Evolutionary conservation across 352 stramenopile genomes (phyloP).

Genomic region (Phytophthora melonis): DNA sequence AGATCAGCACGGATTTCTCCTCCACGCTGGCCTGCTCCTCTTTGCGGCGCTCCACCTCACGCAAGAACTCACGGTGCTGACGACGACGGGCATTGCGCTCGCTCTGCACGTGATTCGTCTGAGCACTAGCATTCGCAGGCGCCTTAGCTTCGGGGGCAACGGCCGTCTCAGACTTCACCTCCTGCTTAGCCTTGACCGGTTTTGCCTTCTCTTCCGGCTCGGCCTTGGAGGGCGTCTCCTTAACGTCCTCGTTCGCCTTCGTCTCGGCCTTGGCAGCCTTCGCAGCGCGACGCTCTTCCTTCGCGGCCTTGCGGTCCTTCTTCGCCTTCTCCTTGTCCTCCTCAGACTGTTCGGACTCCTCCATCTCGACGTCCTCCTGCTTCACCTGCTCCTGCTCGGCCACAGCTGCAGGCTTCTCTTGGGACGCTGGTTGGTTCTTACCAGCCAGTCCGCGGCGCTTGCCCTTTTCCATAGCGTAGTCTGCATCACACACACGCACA

Average conservation of each 20-base stretch:
- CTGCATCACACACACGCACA: conserved; percentile 29
- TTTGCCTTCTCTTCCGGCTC: conserved; percentile 30
- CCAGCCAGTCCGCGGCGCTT: conserved; percentile 41
- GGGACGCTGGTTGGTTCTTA: conserved; percentile 21
- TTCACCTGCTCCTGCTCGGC: conserved; percentile 17
- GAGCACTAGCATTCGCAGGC: not conserved
- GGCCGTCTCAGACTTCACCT: conserved; percentile 37
- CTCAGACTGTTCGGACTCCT: conserved; percentile 14
- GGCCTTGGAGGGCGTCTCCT: conserved; percentile 16
- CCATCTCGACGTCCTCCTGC: conserved; percentile 29
- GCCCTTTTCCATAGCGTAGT: conserved; percentile 81
- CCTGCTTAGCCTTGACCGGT: conserved; percentile 21
- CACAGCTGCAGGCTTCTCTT: conserved; percentile 12
- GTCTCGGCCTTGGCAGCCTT: conserved; percentile 30
- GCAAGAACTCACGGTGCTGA: conserved; percentile 80
- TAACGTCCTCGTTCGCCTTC: conserved; percentile 1
- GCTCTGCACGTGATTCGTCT: conserved; percentile 61
- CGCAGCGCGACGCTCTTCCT: conserved; percentile 33
- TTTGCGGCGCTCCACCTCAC: conserved; percentile 74
- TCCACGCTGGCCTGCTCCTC: conserved; percentile 55
- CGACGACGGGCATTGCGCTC: conserved; percentile 83
- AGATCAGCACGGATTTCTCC: conserved; percentile 82
- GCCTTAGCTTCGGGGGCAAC: conserved; percentile 9
- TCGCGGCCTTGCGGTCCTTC: conserved; percentile 36
- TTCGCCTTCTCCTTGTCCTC: conserved; percentile 28